phyloP scores from a whole-genome alignment of 2,329 filamentous ascomycete genomes.

The Penicillium olsonii region DNA sequence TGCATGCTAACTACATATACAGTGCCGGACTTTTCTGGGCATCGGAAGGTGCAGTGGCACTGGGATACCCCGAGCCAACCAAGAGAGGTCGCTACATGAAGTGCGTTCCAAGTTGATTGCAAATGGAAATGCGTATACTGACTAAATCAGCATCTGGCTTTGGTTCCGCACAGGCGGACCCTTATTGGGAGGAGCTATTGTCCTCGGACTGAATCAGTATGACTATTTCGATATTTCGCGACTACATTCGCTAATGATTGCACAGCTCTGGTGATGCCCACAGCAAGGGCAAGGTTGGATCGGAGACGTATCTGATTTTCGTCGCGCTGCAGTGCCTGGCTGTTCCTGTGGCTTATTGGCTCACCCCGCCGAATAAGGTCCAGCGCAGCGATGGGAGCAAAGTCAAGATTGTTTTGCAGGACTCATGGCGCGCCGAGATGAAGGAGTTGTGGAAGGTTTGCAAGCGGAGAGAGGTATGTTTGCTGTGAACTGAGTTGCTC shows the following conservation, averaged over 20 bases:
- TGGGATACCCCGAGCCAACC: conserved; percentile 51
- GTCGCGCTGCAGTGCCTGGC: conserved; percentile 42
- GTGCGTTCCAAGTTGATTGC: conserved; percentile 7
- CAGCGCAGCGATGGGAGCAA: conserved; percentile 44
- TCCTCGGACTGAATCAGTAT: conserved; percentile 47
- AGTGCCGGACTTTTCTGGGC: conserved; percentile 55
- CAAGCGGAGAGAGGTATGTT: conserved; percentile 20
- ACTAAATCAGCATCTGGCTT: conserved; percentile 41
- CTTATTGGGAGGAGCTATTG: conserved; percentile 50
- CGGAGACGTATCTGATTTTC: conserved; percentile 47
- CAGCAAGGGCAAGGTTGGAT: conserved; percentile 27
- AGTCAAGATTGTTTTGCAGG: conserved; percentile 40
- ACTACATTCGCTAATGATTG: background rate
- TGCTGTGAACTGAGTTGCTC: background rate
- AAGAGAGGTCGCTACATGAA: conserved; percentile 53
- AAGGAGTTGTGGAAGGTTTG: conserved; percentile 36
- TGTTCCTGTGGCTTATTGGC: conserved; percentile 41
- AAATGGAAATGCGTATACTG: background rate
- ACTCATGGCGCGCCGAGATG: conserved; percentile 45
- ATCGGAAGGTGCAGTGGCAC: conserved; percentile 52
- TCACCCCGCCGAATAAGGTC: conserved; percentile 45
- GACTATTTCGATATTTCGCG: background rate
- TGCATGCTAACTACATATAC: background rate
- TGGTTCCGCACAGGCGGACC: conserved; percentile 55
- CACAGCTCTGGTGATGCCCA: conserved; percentile 16